Base-by-base conservation (phyloP, 495 filamentous ascomycete genomes). In the Letharia lupina region DNA sequence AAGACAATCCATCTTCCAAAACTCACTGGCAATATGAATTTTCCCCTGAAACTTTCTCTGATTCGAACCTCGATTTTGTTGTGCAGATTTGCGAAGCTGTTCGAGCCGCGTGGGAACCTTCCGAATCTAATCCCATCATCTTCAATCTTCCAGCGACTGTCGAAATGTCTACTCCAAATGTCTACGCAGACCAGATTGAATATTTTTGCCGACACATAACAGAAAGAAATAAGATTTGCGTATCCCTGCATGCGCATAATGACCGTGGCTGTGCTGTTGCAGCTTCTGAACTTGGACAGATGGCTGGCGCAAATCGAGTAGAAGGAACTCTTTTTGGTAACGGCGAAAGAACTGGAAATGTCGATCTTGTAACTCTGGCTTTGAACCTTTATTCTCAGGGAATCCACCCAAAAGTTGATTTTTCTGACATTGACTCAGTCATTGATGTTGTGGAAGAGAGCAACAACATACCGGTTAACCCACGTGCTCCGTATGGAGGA, bases 61-160 rank as follows among this genome's bases (percentile, higher is more conserved):
- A 97, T 75, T 89, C 90, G 18, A 84, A 89, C 68, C 87, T 89
- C 15, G 92, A 93, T 37, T 97, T 89, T 73, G 89, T 87, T 13
- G 77, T 97, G 33, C 75, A 87, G 71, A 85, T 98, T 42, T 98
- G 94, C 74, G 90, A 96, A 75, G 93, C 93, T 37, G 93, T 97
- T 66, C 98, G 97, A 82, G 86, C 80, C n/a, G 93, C 92, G 1
- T 98, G 94, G 94, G 93, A 80, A 62, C 93, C 94, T 9, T 84
- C 86, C 0, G 87, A 78, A 28, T 83, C 93, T 73, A 87, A 89
- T 71, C 91, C 89, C 20, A 94, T 98, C 71, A 93, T 98, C 74
- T 97, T 98, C 83, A 98, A 98, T 76, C 83, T 98, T 41, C 94
- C 94, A 13, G 94, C 94, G 11, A 98, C 94, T 0, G 94, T 98